Evolutionary conservation across 2,329 filamentous ascomycete species (phyloP).

Genomic region (Colletotrichum musae): DNA sequence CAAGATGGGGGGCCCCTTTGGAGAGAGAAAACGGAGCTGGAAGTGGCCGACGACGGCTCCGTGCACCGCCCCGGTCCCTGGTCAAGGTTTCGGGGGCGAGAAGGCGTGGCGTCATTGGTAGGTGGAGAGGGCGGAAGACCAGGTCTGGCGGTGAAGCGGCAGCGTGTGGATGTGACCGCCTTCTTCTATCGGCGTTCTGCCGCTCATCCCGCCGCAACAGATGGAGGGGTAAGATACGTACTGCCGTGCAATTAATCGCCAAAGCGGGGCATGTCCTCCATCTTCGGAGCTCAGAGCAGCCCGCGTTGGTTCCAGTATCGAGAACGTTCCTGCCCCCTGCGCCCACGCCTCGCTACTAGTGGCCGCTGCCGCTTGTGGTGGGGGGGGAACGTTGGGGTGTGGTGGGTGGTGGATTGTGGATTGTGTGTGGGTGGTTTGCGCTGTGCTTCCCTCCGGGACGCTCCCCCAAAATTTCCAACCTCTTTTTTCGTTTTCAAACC

Average conservation of each 20-base stretch:
- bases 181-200: constrained; percentile 12
- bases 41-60: constrained; percentile 29
- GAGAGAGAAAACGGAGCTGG: constrained; percentile 21
- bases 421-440: constrained; percentile 7
- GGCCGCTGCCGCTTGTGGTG: constrained; percentile 23
- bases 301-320: constrained; percentile 11
- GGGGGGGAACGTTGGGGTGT: constrained; percentile 2
- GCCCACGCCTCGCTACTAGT: constrained; percentile 30
- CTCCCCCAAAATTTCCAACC: constrained; percentile 25
- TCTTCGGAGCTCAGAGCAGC: constrained; percentile 24
- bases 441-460: constrained; percentile 21
- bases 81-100: constrained; percentile 18
- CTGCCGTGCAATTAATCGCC: constrained; percentile 20
- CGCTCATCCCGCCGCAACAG: constrained; percentile 14
- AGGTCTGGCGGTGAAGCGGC: constrained; percentile 25
- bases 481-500: constrained; percentile 25
- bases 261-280: constrained; percentile 25
- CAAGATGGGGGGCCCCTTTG: constrained; percentile 11
- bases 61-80: constrained; percentile 23
- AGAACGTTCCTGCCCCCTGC: constrained; percentile 11
- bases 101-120: constrained; percentile 19
- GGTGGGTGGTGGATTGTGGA: constrained; percentile 7
- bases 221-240: constrained; percentile 22
- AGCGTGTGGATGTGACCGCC: constrained; percentile 7
- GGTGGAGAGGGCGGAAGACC: constrained; percentile 6